Evolutionary conservation across 345 rosid genomes (phyloP), one percentile per base, ranked within the genome.

Genomic region (Ailanthus altissimus): DNA sequence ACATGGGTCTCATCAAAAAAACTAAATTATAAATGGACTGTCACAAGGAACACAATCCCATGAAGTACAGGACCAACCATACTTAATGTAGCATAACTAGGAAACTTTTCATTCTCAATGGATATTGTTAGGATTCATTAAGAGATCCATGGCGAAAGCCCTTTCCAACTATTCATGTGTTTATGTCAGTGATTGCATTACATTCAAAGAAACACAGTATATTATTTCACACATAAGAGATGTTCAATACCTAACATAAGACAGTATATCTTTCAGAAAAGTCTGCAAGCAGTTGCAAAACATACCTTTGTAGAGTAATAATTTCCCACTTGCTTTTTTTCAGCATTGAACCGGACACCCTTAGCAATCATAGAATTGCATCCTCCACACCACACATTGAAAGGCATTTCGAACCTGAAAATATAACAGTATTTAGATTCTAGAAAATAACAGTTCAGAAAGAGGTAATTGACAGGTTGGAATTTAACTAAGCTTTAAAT

Each of bases 251-350:
- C 11, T 46, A 61, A n/a, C n/a, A n/a, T n/a, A n/a, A n/a, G n/a
- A n/a, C n/a, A n/a, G n/a, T n/a, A n/a, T n/a, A n/a, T n/a, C n/a
- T n/a, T 16, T 40, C 9, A 47, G 32, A 56, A 32, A 50, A 49
- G 79, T 61, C 51, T 25, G 61, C 9, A 73, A 32, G 18, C 49
- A 67, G 47, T 45, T 20, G 32, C 14, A 67, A 70, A 64, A 32
- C 3, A 0, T 84, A 92, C 99, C 98, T 97, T 97, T 25, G 98
- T 92, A 26, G 98, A 97, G 85, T 94, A 94, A 82, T 97, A 97
- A 83, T 92, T 92, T 70, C 98, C 98, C 74, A 94, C 97, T 94
- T 94, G 98, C 84, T 97, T 97, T 81, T 97, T 97, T 82, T 94
- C 97, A 46, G 99, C 97, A 81, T 94, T 93, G 79, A 97, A 97